Base-by-base conservation (phyloP, 1,284 basidiomycete species). In the Trichosporon asahii region DNA sequence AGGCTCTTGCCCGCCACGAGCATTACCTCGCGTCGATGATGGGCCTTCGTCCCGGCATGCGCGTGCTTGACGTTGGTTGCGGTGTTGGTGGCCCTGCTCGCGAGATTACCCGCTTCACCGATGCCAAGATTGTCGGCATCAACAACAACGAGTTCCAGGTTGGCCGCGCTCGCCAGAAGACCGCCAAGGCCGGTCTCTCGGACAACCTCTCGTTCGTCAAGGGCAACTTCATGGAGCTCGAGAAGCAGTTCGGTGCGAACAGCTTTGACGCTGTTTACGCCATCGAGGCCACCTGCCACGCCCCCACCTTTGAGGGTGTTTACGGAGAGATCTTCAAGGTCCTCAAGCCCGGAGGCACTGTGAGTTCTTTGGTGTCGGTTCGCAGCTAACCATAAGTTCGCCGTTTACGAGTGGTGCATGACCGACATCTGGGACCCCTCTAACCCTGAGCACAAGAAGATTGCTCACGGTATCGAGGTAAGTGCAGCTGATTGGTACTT, bases 391-490 rank as follows among this genome's bases (percentile, higher is more conserved):
- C 0, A 15, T 49, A 72, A 94, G 91, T 98, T 98, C 83, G 95
- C 95, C 81, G 91, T 98, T 60, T 98, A 98, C 85, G 96, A 98
- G 82, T 99, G 96, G 96, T 92, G 90, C 85, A 98, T 99, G 95
- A 98, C 96, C 64, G 95, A 98, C 83, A 83, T 84, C 11, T 99
- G 94, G 92, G 93, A 99, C 82, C 87, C 92, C 1, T 89, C 90
- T 14, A 92, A 88, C 83, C 91, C 95, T 18, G 85, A 89, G 73
- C 96, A 99, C 88, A 95, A 95, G 86, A 88, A 89, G 70, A 90
- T 99, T 73, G 92, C 94, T 21, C 95, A 98, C 86, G 90, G 88
- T 68, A 90, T 95, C 74, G 93, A 95, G 82, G 86, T 78, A 64
- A 69, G 75, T 68, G 65, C 23, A 66, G 57, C 40, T 12, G n/a